Evolutionary conservation across 225 moss, liverwort and hornwort genomes (phyloP).

Genomic region (Neckera pumila): DNA sequence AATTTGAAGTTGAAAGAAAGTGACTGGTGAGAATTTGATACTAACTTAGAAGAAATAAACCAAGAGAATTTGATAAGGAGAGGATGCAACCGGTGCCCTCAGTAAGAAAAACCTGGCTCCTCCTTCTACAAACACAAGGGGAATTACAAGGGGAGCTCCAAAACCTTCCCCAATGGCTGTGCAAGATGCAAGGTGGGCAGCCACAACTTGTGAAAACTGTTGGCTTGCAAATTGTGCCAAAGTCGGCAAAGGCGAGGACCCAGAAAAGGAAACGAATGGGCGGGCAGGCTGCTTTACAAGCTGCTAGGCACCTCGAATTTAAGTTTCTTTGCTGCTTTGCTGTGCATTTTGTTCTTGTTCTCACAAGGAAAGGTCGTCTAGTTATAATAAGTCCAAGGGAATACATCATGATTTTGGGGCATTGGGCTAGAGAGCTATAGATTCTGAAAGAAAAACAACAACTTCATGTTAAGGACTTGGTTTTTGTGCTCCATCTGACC

Average conservation of each 20-base stretch:
- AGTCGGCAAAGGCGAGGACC: background rate
- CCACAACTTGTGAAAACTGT: background rate
- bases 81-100: background rate
- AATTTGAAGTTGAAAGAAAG: background rate
- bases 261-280: background rate
- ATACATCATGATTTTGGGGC: background rate
- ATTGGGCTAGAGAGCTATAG: background rate
- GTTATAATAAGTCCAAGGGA: background rate
- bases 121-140: background rate
- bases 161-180: background rate
- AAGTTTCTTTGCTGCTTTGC: too few relatives aligned
- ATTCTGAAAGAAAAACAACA: background rate
- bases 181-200: background rate
- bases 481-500: background rate
- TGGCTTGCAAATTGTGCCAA: background rate
- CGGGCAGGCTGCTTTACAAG: too few relatives aligned
- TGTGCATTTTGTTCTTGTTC: too few relatives aligned
- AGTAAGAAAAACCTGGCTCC: background rate
- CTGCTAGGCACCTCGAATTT: background rate
- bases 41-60: rapidly evolving
- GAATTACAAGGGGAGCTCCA: rapidly evolving
- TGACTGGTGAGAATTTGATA: background rate
- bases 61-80: background rate
- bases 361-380: background rate
- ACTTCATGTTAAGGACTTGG: background rate